A percentile compares a stretch with the other conserved stretches of the same genome.
These are phyloP conservation scores for Botrytis tulipae DNA, from an alignment of 2,329 filamentous ascomycete species.

Conservation along the genomic window DNA sequence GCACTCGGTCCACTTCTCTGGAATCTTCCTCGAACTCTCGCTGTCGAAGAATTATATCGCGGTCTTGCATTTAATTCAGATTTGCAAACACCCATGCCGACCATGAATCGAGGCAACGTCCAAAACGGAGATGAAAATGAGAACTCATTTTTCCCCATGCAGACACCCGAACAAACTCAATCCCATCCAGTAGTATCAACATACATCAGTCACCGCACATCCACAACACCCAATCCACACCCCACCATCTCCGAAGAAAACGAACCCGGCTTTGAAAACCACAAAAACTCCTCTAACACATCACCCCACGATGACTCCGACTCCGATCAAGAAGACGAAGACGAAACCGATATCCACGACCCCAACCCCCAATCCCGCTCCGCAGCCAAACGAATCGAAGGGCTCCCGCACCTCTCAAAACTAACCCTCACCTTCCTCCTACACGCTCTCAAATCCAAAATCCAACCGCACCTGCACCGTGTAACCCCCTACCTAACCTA, in stretches of 20 bases:
- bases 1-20: slow-evolving; percentile 35
- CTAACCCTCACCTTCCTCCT: slow-evolving; percentile 18
- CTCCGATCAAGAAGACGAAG: not conserved
- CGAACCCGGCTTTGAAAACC: not conserved
- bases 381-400: slow-evolving; percentile 8
- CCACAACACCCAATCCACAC: not conserved
- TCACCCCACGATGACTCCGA: not conserved
- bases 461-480: not conserved
- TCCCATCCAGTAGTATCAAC: not conserved
- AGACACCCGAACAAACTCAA: not conserved
- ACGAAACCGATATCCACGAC: not conserved
- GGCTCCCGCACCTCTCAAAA: slow-evolving; percentile 19
- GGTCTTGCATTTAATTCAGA: slow-evolving; percentile 35
- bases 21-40: slow-evolving; percentile 37
- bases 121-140: not conserved
- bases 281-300: not conserved
- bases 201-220: slow-evolving; percentile 1
- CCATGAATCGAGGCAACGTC: slow-evolving; percentile 36
- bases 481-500: slow-evolving; percentile 10
- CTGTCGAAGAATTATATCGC: slow-evolving; percentile 31
- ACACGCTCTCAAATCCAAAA: not conserved
- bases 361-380: not conserved
- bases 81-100: slow-evolving; percentile 24
- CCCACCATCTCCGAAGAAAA: not conserved
- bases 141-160: not conserved